Conservation (phyloP, 352 stramenopile genomes). For the Phytophthora multivora region DNA sequence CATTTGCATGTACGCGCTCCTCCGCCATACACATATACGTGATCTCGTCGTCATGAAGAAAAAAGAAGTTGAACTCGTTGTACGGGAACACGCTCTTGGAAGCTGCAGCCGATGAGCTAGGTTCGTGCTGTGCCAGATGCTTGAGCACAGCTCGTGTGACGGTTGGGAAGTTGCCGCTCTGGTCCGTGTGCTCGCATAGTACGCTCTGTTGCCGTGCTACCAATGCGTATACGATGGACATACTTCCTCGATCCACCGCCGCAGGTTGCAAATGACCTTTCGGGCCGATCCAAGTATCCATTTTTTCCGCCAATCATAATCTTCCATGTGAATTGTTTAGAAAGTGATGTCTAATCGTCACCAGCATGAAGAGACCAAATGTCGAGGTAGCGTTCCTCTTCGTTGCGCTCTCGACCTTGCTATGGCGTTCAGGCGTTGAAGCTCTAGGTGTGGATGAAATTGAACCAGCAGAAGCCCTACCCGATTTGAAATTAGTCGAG, state of each 20-base stretch:
- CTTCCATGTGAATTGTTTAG: not conserved
- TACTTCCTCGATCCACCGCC: constrained; percentile 10
- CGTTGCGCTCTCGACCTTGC: constrained; percentile 4
- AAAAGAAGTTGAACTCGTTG: constrained; percentile 86
- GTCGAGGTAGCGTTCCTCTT: constrained; percentile 2
- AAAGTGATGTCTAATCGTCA: not conserved
- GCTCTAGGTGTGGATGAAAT: not conserved
- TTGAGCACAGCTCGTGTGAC: constrained; percentile 78
- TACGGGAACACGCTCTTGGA: constrained; percentile 76
- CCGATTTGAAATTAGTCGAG: not conserved
- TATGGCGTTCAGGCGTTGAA: constrained; percentile 1
- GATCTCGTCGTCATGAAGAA: constrained; percentile 70
- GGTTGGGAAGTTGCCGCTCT: constrained; percentile 76
- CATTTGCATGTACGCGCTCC: constrained; percentile 72
- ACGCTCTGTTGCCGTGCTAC: constrained; percentile 77
- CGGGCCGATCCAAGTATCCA: constrained; percentile 25
- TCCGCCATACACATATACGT: constrained; percentile 88
- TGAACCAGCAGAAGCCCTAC: not conserved
- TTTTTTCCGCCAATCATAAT: constrained; percentile 30
- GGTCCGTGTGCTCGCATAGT: constrained; percentile 79
- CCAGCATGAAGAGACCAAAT: constrained; percentile 7
- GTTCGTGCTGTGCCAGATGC: constrained; percentile 64
- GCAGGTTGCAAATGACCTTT: constrained; percentile 19
- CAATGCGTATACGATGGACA: constrained; percentile 82
- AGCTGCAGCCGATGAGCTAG: constrained; percentile 14